phyloP scores from a whole-genome alignment of 2,329 filamentous ascomycete species.

The Harringtonia lauricola region DNA sequence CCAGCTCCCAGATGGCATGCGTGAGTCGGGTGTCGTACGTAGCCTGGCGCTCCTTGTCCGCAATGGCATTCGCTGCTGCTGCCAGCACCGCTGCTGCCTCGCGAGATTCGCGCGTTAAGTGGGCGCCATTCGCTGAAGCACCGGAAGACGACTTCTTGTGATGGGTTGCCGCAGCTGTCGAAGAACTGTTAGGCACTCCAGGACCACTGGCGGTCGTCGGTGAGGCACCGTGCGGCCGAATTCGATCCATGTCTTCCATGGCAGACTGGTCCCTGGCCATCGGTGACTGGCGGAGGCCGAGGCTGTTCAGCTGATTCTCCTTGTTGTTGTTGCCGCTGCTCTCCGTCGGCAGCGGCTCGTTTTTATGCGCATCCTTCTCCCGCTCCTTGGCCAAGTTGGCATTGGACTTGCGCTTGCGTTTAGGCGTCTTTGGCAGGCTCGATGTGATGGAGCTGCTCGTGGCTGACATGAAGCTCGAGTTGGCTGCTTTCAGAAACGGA shows the following conservation, averaged over 20 bases:
- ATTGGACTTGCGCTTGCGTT: slow-evolving; percentile 49
- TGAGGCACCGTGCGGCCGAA: slow-evolving; percentile 19
- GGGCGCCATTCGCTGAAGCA: slow-evolving; percentile 10
- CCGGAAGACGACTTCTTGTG: slow-evolving; percentile 16
- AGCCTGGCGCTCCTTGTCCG: slow-evolving; percentile 60
- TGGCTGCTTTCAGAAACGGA: slow-evolving; percentile 84
- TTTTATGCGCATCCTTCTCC: slow-evolving; percentile 19
- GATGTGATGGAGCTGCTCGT: slow-evolving; percentile 79
- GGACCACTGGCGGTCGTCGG: slow-evolving; percentile 5
- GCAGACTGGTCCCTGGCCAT: slow-evolving; percentile 17
- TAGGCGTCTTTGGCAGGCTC: slow-evolving; percentile 57
- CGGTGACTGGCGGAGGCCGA: slow-evolving; percentile 6
- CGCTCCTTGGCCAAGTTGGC: slow-evolving; percentile 23
- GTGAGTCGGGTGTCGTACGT: slow-evolving; percentile 80
- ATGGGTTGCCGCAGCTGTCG: slow-evolving; percentile 2
- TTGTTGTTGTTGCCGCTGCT: slow-evolving; percentile 48
- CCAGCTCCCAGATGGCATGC: slow-evolving; percentile 86
- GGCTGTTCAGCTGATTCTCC: slow-evolving; percentile 28
- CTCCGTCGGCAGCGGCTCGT: slow-evolving; percentile 19
- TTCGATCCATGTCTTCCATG: slow-evolving; percentile 38
- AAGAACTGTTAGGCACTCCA: background rate
- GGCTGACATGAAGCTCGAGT: slow-evolving; percentile 88
- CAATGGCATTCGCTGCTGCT: slow-evolving; percentile 48
- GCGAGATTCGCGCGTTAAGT: slow-evolving; percentile 8
- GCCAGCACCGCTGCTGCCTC: slow-evolving; percentile 28